Evolutionary conservation across 305 asterid genomes (phyloP), one percentile per base, ranked within the genome.

Genomic region (Andrographis paniculata): DNA sequence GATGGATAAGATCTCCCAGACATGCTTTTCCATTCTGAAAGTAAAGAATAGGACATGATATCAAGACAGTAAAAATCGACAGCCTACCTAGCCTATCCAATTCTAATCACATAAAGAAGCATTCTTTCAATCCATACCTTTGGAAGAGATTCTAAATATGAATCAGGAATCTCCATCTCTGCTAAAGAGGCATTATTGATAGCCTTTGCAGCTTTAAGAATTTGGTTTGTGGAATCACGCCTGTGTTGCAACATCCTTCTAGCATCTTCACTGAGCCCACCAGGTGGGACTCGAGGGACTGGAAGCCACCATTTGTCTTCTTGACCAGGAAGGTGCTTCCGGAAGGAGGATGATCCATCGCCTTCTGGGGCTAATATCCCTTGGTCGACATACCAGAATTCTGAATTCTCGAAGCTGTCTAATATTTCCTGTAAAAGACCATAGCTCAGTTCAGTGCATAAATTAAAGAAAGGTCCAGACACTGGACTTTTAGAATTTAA

Each of bases 301-400:
- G 95, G 95, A 55, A 89, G 67, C 98, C 98, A 85, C 98, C 98
- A 82, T 65, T 89, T 89, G 16, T 80, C 94, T 64, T 89, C 77
- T 67, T 85, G 91, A 11, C 93, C 65, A 45, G 78, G 78, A 48
- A 69, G 52, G 17, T 77, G 65, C 63, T 78, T 82, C 46, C 72
- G 72, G 55, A 75, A 71, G 11, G 95, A 75, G 24, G 69, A 65
- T 22, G 95, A 78, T 47, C 83, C 93, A 69, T 75, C 85, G 17
- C 65, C 74, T 57, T 82, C 92, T 4, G 75, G 60, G 27, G 87
- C 72, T 36, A 62, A 64, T 45, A 74, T 62, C 14, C 95, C 94
- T 61, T 89, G 78, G 72, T 89, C 98, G 30, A 89, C 77, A 38
- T 89, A 89, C 98, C 98, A 89, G 65, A 85, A 89, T 56, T 85